phyloP scores from a whole-genome alignment of 441 rosid species.

The Manihot esculenta region DNA sequence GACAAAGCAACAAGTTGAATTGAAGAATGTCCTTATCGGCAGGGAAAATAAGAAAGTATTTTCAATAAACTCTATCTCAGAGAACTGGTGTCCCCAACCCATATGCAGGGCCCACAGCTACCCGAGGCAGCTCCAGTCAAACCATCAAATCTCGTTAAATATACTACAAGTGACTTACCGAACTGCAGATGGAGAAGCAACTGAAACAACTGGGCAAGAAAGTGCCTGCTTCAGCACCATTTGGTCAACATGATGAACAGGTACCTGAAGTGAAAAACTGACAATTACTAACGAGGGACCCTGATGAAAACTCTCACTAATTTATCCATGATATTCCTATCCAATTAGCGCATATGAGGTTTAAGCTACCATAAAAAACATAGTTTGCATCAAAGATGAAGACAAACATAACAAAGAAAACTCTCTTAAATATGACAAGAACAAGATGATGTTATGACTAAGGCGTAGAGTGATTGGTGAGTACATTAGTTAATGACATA shows the following conservation, averaged over 20 bases:
- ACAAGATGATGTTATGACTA: too few species aligned
- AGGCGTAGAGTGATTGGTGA: too few species aligned
- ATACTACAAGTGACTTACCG: slow-evolving; percentile 37
- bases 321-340: slow-evolving; percentile 1
- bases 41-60: not conserved
- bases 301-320: slow-evolving; percentile 7
- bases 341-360: slow-evolving; percentile 4
- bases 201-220: slow-evolving; percentile 72
- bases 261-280: slow-evolving; percentile 49
- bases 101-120: not conserved
- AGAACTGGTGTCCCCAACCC: not conserved
- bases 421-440: not conserved
- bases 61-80: not conserved
- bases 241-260: slow-evolving; percentile 65
- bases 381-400: not conserved
- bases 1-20: not conserved
- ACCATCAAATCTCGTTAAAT: not conserved
- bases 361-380: too few species aligned
- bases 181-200: slow-evolving; percentile 92
- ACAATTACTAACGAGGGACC: slow-evolving; percentile 19
- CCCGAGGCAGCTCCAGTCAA: not conserved
- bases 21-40: slow-evolving; percentile 3
- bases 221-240: slow-evolving; percentile 60
- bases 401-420: not conserved
- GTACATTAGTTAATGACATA: too few species aligned